Base-by-base conservation (phyloP, 257 asterid genomes). In the Cinchona pubescens region DNA sequence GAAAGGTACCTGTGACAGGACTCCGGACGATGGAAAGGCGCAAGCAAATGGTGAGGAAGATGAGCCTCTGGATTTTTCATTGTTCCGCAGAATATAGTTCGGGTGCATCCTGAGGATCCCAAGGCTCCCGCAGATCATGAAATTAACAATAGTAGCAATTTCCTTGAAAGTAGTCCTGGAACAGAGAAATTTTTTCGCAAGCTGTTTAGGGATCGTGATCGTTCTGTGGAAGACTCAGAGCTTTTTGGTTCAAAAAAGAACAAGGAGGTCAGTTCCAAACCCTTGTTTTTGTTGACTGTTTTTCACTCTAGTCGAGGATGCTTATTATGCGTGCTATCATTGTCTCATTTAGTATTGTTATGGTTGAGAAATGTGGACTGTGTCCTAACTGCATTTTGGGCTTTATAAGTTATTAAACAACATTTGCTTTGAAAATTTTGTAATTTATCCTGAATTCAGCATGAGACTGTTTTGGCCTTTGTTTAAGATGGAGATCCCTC, bases 201-300 rank as follows among this genome's bases (percentile, higher is more conserved):
- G 90, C 81, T 93, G 83, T 93, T 93, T 81, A 89, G 88, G 85
- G 98, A 93, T 61, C 96, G 96, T 73, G 97, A 93, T 66, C 97
- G 96, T 74, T 93, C 97, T 45, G 82, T 91, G 69, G 97, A 93
- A 82, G 97, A 93, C 78, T 93, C 97, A n/a, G 97, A 93, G 86
- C 96, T 93, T 74, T 88, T 91, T 84, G 87, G 92, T 65, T 87
- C 91, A 67, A 89, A 80, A 75, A 91, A 85, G 83, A 87, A 79
- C 88, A 89, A 86, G 81, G 90, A 81, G 96, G 98, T 93, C 61
- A 75, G 91, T 83, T 78, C 74, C 46, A n/a, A 32, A 55, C 21
- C 25, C 32, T 43, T 71, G 21, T 71, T 51, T 19, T 32, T 38
- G 51, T 35, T 67, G 43, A 14, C 45, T 29, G 30, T 45, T 27